Base-by-base conservation (phyloP, 1,284 basidiomycete genomes). In the Ustilago loliicola region DNA sequence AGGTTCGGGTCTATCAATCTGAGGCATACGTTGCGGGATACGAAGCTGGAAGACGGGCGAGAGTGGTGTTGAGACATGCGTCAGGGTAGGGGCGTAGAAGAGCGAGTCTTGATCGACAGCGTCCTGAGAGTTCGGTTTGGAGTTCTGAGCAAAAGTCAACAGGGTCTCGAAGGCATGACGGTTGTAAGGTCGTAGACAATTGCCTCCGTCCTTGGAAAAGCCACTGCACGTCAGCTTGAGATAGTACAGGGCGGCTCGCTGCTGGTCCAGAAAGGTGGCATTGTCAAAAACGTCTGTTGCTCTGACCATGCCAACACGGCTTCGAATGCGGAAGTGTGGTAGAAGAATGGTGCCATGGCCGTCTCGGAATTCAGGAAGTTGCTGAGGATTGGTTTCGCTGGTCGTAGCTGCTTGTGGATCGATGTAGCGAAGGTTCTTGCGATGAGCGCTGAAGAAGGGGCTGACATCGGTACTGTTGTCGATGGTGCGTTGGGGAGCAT, bases 121-220 rank as follows among this genome's bases (percentile, higher is more conserved):
- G 4, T 48, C 27, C 4, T 54, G 11, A 15, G 50, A 21, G 25
- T 47, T 25, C 19, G 1, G 3, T 19, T 7, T n/a, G 42, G 13
- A 21, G 9, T 38, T 38, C 3, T 38, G 36, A 0, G 23, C 42
- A 34, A 68, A 68, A 5, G 59, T 62, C 10, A 68, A 40, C 59
- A 68, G 7, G n/a, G 59, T 52, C 60, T 68, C 66, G n/a, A 68
- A 68, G 1, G 66, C 23, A 15, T 61, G 48, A 21, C 38, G 25
- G n/a, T 32, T 40, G 25, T 66, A 66, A 1, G 21, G 13, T 13
- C 65, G 58, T 15, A 50, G 45, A 45, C 65, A 67, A 2, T 7
- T 1, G 23, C 45, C 45, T 3, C 45, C 45, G 2, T 34, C 23
- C 2, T 17, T 23, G n/a, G 32, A 23, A 9, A 15, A 25, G 40